Conservation (phyloP, 176 grass and related monocot genomes). For the Oryza officinalis region DNA sequence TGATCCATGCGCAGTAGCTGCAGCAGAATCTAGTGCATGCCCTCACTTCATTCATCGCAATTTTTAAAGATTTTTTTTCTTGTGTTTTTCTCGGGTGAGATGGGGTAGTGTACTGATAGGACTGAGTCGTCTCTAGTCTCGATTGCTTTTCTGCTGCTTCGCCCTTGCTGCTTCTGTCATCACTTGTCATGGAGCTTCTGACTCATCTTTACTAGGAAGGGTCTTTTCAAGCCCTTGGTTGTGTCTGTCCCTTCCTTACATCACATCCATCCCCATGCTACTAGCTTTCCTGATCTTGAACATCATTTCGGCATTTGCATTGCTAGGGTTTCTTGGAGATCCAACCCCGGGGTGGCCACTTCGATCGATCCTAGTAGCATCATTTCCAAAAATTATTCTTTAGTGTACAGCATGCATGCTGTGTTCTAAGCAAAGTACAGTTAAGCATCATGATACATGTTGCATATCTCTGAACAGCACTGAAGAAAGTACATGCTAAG, state of each 20-base stretch:
- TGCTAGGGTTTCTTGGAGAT: slow-evolving; percentile 54
- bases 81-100: background rate
- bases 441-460: background rate
- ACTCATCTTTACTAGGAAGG: slow-evolving; percentile 80
- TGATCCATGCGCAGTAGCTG: slow-evolving; percentile 22
- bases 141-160: slow-evolving; percentile 45
- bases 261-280: slow-evolving; percentile 37
- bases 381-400: slow-evolving; percentile 60
- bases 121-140: slow-evolving; percentile 40
- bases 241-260: slow-evolving; percentile 51
- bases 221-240: slow-evolving; percentile 73
- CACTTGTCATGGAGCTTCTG: slow-evolving; percentile 66
- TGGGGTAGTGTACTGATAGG: slow-evolving; percentile 43
- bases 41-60: background rate
- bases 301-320: background rate
- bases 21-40: slow-evolving; percentile 8
- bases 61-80: slow-evolving; percentile 16
- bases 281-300: background rate
- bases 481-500: background rate
- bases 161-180: slow-evolving; percentile 48
- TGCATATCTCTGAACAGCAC: background rate
- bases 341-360: background rate
- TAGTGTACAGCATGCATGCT: slow-evolving; percentile 41
- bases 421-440: slow-evolving; percentile 28
- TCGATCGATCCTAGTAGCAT: slow-evolving; percentile 9